Evolutionary conservation across 495 filamentous ascomycete species (phyloP), one percentile per base, ranked within the genome.

Genomic region (Cercophora scortea): DNA sequence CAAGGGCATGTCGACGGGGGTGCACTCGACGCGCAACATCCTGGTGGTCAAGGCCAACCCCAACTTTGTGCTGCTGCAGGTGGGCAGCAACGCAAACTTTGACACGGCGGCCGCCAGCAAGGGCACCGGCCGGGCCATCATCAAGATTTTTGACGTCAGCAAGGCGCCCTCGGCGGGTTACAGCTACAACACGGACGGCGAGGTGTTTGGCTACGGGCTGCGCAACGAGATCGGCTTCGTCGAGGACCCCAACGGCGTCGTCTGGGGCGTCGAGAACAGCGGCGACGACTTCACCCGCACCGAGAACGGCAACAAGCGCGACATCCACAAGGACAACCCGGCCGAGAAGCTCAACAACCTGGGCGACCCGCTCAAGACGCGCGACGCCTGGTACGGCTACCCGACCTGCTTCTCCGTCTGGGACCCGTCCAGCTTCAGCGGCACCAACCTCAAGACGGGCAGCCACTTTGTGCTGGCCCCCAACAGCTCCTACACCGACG

Each of bases 281-380:
- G 82, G 77, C 4, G 84, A 88, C 62, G 66, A 69, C 56, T 68
- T 71, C 35, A 47, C 55, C 25, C 65, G 67, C 50, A 63, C 61
- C 13, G 58, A 55, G 53, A 65, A 55, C 66, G 81, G 47, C 58
- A 76, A 55, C 68, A 73, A 19, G 36, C 70, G 36, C 8, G 81
- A 86, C 52, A 79, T 86, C 49, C 82, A 85, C 61, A 62, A 72
- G 40, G 71, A 86, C 53, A 88, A 88, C 60, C 85, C 85, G 1
- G 85, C 78, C 4, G 85, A 88, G 62, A 82, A 88, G 65, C 67
- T 88, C 51, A 88, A 88, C 62, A 85, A 75, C 64, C 80, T 71
- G 17, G 69, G 69, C 52, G 62, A 71, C 52, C 69, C 69, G 44
- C 49, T 63, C 25, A 67, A 59, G 39, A 41, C 43, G 8, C 59